Percentiles rank a stretch among this genome's conserved stretches.
Conservation (phyloP, 345 rosid genomes). For the Luvunga scandens region DNA sequence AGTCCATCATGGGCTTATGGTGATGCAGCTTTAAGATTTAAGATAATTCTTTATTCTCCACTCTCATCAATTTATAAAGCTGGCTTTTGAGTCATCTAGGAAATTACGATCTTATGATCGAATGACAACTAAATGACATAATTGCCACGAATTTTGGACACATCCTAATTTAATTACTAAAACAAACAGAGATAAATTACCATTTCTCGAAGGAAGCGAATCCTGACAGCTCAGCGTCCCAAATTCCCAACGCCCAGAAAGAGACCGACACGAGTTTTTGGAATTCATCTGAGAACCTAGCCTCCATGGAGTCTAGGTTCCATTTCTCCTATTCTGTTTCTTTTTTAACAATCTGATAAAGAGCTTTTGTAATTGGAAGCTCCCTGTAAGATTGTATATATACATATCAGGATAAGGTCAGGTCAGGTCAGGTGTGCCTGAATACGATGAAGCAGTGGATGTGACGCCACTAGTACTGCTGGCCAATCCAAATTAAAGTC, state of each 20-base stretch:
- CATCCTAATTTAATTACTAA: neutral
- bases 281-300: neutral
- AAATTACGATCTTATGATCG: neutral
- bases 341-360: neutral
- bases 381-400: too few relatives aligned
- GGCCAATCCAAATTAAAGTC: neutral
- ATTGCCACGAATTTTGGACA: constrained; percentile 3
- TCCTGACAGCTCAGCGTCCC: neutral
- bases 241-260: neutral
- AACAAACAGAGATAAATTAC: neutral
- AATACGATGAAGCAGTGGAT: too few relatives aligned
- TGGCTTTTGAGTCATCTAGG: neutral
- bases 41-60: neutral
- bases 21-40: neutral
- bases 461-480: too few relatives aligned
- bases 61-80: neutral
- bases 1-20: neutral
- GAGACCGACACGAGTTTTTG: too few relatives aligned
- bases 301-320: neutral
- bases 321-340: neutral
- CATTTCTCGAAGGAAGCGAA: neutral
- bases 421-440: too few relatives aligned
- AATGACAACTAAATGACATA: neutral
- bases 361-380: neutral
- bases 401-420: too few relatives aligned